A percentile compares a stretch with the other conserved stretches of the same genome.
Evolutionary conservation across 306 rosid species (phyloP).

Genomic region (Quercus aquifolioides): DNA sequence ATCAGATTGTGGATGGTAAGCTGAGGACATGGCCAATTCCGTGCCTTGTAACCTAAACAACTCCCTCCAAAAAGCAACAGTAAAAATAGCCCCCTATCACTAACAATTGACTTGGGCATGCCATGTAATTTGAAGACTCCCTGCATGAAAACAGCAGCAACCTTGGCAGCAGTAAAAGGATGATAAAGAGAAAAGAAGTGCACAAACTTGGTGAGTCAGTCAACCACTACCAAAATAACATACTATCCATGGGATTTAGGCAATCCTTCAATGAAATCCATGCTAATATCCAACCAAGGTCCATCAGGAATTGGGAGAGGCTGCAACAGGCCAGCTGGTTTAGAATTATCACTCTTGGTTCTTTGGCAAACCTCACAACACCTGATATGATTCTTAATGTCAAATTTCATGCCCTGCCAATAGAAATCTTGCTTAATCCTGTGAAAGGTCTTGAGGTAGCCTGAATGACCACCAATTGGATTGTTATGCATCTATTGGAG

Average conservation of each 20-base stretch:
- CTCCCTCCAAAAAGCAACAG: background rate
- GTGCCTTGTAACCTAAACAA: background rate
- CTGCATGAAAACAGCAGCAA: background rate
- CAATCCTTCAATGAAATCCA: too few relatives aligned
- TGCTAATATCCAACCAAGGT: too few relatives aligned
- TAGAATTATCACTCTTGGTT: too few relatives aligned
- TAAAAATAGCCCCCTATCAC: background rate
- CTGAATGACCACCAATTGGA: too few relatives aligned
- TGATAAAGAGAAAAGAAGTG: background rate
- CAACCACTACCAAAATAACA: background rate
- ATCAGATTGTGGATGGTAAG: background rate
- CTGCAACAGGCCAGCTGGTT: accelerated
- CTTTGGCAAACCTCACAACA: too few relatives aligned
- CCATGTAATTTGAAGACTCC: background rate
- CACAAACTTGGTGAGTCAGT: background rate
- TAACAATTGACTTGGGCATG: background rate
- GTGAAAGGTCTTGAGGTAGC: too few relatives aligned
- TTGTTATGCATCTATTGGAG: too few relatives aligned
- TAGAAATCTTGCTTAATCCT: too few relatives aligned
- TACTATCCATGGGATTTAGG: too few relatives aligned
- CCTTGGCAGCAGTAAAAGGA: background rate
- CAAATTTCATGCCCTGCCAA: too few relatives aligned
- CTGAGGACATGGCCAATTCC: background rate
- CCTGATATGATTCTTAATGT: too few relatives aligned
- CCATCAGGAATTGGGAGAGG: too few relatives aligned